A percentile compares a stretch with the other conserved stretches of the same genome.
phyloP scores from a whole-genome alignment of 345 rosid species.

The Triadica sebifera region DNA sequence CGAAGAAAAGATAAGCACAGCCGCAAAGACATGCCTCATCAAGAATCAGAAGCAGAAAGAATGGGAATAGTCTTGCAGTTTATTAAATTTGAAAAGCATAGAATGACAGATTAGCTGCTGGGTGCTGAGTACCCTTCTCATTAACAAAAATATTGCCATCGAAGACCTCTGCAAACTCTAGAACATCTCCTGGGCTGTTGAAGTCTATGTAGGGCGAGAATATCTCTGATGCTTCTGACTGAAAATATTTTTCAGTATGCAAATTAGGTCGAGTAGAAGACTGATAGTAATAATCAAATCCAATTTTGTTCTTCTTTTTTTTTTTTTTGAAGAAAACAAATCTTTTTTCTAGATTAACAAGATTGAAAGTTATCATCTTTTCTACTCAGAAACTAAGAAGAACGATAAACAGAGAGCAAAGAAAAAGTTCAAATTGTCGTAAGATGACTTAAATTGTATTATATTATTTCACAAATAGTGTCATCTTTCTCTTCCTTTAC shows the following conservation, averaged over 20 bases:
- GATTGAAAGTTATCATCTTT: too few species aligned
- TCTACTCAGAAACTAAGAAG: too few species aligned
- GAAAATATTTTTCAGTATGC: conserved; percentile 15
- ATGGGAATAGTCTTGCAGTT: neutral
- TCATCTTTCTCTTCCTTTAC: neutral
- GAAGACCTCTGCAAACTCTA: conserved; percentile 64
- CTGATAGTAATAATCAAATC: neutral
- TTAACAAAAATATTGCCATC: conserved; percentile 69
- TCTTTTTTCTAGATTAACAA: too few species aligned
- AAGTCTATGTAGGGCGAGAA: conserved; percentile 57
- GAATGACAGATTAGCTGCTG: conserved; percentile 1
- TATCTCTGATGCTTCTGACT: conserved; percentile 53
- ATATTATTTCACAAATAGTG: too few species aligned
- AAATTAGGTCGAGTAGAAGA: neutral
- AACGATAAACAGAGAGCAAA: too few species aligned
- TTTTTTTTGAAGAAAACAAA: too few species aligned
- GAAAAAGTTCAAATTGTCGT: too few species aligned
- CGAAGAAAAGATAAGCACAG: neutral
- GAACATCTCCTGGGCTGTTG: conserved; percentile 60
- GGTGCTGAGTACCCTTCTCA: conserved; percentile 70
- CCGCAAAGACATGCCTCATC: neutral
- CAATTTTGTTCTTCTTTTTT: too few species aligned
- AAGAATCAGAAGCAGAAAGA: neutral
- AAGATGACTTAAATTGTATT: too few species aligned
- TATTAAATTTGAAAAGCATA: neutral